phyloP scores from a whole-genome alignment of 768 basidiomycete genomes.

The Lepiota brunneoincarnata region DNA sequence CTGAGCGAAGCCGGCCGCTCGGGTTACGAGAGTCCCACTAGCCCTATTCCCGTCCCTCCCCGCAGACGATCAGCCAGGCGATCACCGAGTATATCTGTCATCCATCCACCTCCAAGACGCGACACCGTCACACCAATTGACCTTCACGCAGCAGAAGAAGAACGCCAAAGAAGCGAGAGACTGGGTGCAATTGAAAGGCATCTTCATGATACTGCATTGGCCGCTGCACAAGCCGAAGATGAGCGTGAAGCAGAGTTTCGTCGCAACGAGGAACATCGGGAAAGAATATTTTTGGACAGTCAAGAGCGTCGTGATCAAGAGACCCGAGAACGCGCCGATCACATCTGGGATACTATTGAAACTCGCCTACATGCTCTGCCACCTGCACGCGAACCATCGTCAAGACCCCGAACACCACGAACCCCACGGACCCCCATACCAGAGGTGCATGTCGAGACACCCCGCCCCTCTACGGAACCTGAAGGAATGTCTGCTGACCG shows the following conservation, averaged over 20 bases:
- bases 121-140: conserved; percentile 37
- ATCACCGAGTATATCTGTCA: conserved; percentile 9
- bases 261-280: conserved; percentile 60
- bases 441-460: conserved; percentile 5
- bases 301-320: conserved; percentile 61
- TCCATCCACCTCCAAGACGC: conserved; percentile 20
- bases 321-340: conserved; percentile 46
- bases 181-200: conserved; percentile 54
- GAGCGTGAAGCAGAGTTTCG: conserved; percentile 64
- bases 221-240: conserved; percentile 59
- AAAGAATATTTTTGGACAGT: conserved; percentile 55
- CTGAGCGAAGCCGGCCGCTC: conserved; percentile 2
- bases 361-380: conserved; percentile 35
- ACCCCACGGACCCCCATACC: conserved; percentile 13
- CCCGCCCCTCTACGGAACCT: conserved; percentile 12
- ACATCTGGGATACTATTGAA: conserved; percentile 40
- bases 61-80: not conserved
- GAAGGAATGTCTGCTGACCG: conserved; percentile 31
- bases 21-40: conserved; percentile 2
- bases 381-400: conserved; percentile 18
- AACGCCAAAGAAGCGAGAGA: conserved; percentile 53
- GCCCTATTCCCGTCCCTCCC: conserved; percentile 10
- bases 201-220: conserved; percentile 44
- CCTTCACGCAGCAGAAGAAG: conserved; percentile 38
- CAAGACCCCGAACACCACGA: conserved; percentile 1